Evolutionary conservation across 2,329 filamentous ascomycete genomes (phyloP).

Genomic region (Fusarium transvaalense): DNA sequence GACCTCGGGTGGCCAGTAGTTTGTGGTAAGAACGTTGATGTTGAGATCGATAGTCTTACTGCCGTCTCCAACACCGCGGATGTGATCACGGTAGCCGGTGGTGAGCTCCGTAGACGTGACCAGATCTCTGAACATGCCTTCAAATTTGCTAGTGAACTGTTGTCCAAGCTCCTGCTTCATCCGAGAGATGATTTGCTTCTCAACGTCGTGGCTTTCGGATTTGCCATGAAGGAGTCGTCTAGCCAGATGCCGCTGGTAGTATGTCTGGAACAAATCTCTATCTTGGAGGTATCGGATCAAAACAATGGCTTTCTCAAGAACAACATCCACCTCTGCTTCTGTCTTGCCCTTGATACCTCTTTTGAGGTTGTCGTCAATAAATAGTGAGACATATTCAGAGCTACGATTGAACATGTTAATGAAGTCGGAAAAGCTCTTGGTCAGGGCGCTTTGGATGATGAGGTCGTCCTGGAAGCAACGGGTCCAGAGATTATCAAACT

Average conservation of each 20-base stretch:
- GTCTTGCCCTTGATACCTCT: constrained; percentile 94
- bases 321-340: constrained; percentile 83
- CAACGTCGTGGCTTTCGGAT: constrained; percentile 89
- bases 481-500: constrained; percentile 85
- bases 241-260: constrained; percentile 97
- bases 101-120: constrained; percentile 87
- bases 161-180: constrained; percentile 98
- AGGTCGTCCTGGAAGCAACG: constrained; percentile 81
- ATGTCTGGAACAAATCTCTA: constrained; percentile 94
- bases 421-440: constrained; percentile 89
- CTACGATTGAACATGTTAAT: constrained; percentile 90
- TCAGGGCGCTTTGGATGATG: constrained; percentile 82
- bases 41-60: constrained; percentile 76
- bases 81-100: constrained; percentile 78
- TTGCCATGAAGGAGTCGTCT: constrained; percentile 89
- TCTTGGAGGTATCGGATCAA: constrained; percentile 90
- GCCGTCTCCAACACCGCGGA: constrained; percentile 63
- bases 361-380: constrained; percentile 96
- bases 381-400: constrained; percentile 93
- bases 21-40: constrained; percentile 89
- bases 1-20: constrained; percentile 93
- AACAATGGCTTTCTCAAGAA: constrained; percentile 90
- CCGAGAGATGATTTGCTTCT: constrained; percentile 93
- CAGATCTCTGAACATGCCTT: constrained; percentile 99
- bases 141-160: constrained; percentile 91